Evolutionary conservation across 2,329 filamentous ascomycete genomes (phyloP), one percentile per base, ranked within the genome.

Genomic region (Xylariaceae sp.): DNA sequence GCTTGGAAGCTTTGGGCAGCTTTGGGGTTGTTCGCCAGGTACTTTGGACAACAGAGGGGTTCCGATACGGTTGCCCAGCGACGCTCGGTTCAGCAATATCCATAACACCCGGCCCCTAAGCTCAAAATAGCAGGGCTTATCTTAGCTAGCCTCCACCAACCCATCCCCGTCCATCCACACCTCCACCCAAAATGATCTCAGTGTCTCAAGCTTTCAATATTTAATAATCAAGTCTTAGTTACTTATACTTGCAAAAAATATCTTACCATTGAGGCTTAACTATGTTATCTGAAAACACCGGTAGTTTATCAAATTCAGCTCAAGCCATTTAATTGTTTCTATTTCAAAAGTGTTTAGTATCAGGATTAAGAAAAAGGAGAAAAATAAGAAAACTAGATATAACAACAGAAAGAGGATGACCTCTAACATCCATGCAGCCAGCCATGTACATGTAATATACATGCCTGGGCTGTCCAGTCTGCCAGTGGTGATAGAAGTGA

Each of bases 61-160:
- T 57, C 50, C 48, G 26, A 42, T 32, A 42, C 52, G 42, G 67
- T 69, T 68, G 66, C 67, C 65, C 50, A 61, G 67, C 64, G 65
- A 69, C 67, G 42, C 32, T 37, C 32, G 32, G 32, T 37, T 16
- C 32, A 50, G 2, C 16, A 37, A 10, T 7, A 16, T 37, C 32
- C 32, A 37, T 37, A 12, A 12, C 32, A 37, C 32, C 32, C 32
- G 14, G 32, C 32, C 6, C 14, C 12, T 37, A 10, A 16, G 32
- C 9, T 4, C 23, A 26, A 26, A 9, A 9, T 9, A 9, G 9
- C 23, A 9, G 23, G 23, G 23, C 23, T 9, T 26, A 9, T 26
- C 23, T n/a, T n/a, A n/a, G n/a, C n/a, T n/a, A n/a, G n/a, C n/a
- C 23, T 26, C 32, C 32, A 37, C 9, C 9, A 14, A 3, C 32